Evolutionary conservation across 2,329 filamentous ascomycete genomes (phyloP).

Genomic region (Cucurbitaria berberidis): DNA sequence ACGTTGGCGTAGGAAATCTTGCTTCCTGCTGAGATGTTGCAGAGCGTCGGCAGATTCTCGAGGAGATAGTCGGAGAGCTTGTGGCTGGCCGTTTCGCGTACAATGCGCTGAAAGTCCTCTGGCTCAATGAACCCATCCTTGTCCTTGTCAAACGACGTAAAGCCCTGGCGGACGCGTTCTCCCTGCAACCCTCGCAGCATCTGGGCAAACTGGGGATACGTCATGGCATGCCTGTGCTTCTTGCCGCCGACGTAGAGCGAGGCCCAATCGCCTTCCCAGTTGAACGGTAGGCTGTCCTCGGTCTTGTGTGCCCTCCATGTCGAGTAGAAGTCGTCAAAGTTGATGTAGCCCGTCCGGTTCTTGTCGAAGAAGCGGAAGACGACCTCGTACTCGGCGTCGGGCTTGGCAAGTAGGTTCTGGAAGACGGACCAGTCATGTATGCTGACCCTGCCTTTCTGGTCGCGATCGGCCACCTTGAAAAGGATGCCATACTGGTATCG

Average conservation of each 20-base stretch:
- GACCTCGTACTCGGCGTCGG: conserved; percentile 98
- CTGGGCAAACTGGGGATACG: conserved; percentile 96
- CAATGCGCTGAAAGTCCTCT: conserved; percentile 95
- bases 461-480: conserved; percentile 87
- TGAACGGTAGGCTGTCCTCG: conserved; percentile 84
- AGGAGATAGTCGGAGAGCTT: conserved; percentile 97
- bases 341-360: conserved; percentile 81
- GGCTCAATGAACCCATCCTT: conserved; percentile 94
- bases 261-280: conserved; percentile 98
- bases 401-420: conserved; percentile 90
- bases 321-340: conserved; percentile 85
- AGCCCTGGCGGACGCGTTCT: conserved; percentile 93
- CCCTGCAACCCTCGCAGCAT: conserved; percentile 97
- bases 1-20: conserved; percentile 99
- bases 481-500: conserved; percentile 94
- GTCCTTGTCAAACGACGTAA: conserved; percentile 88
- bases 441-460: conserved; percentile 72
- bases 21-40: conserved; percentile 89
- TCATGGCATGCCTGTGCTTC: conserved; percentile 86
- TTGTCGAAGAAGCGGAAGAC: conserved; percentile 96
- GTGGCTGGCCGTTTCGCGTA: conserved; percentile 88
- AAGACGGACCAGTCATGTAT: conserved; percentile 91
- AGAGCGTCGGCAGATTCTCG: conserved; percentile 87
- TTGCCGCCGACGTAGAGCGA: conserved; percentile 90
- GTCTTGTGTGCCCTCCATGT: conserved; percentile 89